Conservation (phyloP, 257 asterid species). For the Ajuga chamaepitys region DNA sequence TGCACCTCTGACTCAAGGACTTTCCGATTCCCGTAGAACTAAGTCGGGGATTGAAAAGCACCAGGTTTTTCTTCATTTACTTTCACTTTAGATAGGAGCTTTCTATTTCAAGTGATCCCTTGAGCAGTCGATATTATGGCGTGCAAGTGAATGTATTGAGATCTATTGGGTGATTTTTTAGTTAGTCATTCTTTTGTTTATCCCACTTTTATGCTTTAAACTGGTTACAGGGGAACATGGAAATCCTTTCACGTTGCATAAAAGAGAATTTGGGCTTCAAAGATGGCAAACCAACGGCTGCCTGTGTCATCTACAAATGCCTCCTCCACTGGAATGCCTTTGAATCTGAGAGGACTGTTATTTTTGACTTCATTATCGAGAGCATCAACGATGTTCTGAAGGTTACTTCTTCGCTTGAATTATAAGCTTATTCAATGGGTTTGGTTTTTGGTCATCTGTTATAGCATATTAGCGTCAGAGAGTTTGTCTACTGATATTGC, state of each 20-base stretch:
- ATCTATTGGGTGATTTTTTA: neutral
- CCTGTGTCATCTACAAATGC: slow-evolving; percentile 89
- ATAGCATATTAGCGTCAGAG: neutral
- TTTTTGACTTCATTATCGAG: slow-evolving; percentile 81
- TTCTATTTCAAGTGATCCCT: neutral
- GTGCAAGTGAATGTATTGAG: neutral
- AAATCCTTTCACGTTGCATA: slow-evolving; percentile 79
- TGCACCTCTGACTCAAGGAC: slow-evolving; percentile 60
- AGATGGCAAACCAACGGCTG: slow-evolving; percentile 92
- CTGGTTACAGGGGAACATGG: slow-evolving; percentile 57
- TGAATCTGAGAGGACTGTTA: slow-evolving; percentile 89
- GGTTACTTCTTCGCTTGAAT: slow-evolving; percentile 36
- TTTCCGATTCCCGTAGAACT: slow-evolving; percentile 77
- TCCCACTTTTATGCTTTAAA: slow-evolving; percentile 9
- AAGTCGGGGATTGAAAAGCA: slow-evolving; percentile 67
- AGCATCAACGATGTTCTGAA: slow-evolving; percentile 75
- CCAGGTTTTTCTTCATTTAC: slow-evolving; percentile 46
- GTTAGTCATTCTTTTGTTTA: neutral
- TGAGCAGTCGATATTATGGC: neutral
- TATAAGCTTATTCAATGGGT: neutral
- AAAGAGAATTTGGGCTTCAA: slow-evolving; percentile 85
- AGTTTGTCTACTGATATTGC: neutral
- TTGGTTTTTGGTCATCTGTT: neutral
- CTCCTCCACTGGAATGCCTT: slow-evolving; percentile 96
- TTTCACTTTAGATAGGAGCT: slow-evolving; percentile 5